Base-by-base conservation (phyloP, 441 rosid species). In the Corymbia citriodora region DNA sequence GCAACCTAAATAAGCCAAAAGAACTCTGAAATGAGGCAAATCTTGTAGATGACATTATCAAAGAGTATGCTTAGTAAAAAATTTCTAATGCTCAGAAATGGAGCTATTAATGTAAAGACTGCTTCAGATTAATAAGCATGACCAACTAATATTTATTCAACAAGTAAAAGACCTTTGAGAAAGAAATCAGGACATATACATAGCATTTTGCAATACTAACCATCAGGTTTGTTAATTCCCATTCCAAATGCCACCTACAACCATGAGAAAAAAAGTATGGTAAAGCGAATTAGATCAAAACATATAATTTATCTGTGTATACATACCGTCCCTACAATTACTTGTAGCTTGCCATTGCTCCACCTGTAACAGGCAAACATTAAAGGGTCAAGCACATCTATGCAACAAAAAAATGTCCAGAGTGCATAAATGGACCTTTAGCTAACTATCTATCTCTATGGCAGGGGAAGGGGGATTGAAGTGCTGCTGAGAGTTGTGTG, bases 151-250 rank as follows among this genome's bases (percentile, higher is more conserved):
- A 40, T 52, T 52, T 79, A 45, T 79, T 40, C n/a, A 12, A 11
- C 40, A 17, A 79, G 85, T 3, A 45, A 45, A 48, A 45, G n/a
- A 88, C 81, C 2, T 54, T 65, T 21, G 45, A 63, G 53, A 53
- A 89, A 90, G 54, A 54, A 54, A 49, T 57, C 57, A 55, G 53
- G 7, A 23, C 59, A 50, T 36, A 72, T 36, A 36, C 12, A 72
- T 72, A 72, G 36, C 89, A 91, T 25, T 87, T 92, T 83, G 91
- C 91, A 88, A 72, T 90, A 94, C 97, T 93, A 90, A 97, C 99
- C 99, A 95, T 98, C 99, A 88, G 99, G 99, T 92, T 98, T 98
- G 96, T 98, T 98, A 94, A 98, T 97, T 93, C 99, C 99, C 99
- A 98, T 98, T 52, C 99, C 99, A 95, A 98, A 98, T 70, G 99